These are phyloP conservation scores for Kodamaea fukazawae DNA, from an alignment of 805 yeast species.

Conservation along the genomic window DNA sequence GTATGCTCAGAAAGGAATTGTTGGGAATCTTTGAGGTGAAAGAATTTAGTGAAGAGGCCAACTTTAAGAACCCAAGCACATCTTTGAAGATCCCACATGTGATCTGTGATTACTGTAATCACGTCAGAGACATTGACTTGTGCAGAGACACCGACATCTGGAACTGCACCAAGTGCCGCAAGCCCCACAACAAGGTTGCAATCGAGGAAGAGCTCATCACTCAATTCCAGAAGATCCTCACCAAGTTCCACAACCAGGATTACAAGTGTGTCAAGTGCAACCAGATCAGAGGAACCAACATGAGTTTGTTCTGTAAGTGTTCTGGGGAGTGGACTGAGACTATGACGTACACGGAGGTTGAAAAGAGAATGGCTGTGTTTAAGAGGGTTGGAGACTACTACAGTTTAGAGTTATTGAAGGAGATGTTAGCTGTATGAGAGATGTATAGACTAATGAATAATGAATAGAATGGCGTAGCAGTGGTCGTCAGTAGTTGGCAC, in stretches of 20 bases:
- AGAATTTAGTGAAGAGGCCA: constrained; percentile 78
- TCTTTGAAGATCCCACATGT: constrained; percentile 64
- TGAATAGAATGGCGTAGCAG: background rate
- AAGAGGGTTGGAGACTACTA: constrained; percentile 58
- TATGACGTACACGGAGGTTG: constrained; percentile 42
- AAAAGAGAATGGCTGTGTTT: constrained; percentile 47
- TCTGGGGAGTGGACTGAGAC: constrained; percentile 83
- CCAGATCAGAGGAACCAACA: constrained; percentile 59
- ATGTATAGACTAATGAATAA: background rate
- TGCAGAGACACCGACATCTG: constrained; percentile 68
- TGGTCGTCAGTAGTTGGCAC: too few species aligned
- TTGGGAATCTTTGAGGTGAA: constrained; percentile 71
- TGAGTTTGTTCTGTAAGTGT: constrained; percentile 77
- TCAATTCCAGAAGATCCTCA: constrained; percentile 52
- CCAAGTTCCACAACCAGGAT: constrained; percentile 76
- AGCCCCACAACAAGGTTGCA: constrained; percentile 59
- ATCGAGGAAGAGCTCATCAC: constrained; percentile 79
- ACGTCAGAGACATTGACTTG: constrained; percentile 72
- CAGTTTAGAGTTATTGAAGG: constrained; percentile 55
- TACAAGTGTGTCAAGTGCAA: constrained; percentile 76
- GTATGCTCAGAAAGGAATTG: constrained; percentile 72
- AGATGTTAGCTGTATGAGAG: constrained; percentile 26
- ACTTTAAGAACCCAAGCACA: constrained; percentile 71
- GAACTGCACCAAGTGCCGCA: constrained; percentile 66
- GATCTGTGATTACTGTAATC: constrained; percentile 77